Base-by-base conservation (phyloP, 208 protist species). In the Trichomonas vaginalis region DNA sequence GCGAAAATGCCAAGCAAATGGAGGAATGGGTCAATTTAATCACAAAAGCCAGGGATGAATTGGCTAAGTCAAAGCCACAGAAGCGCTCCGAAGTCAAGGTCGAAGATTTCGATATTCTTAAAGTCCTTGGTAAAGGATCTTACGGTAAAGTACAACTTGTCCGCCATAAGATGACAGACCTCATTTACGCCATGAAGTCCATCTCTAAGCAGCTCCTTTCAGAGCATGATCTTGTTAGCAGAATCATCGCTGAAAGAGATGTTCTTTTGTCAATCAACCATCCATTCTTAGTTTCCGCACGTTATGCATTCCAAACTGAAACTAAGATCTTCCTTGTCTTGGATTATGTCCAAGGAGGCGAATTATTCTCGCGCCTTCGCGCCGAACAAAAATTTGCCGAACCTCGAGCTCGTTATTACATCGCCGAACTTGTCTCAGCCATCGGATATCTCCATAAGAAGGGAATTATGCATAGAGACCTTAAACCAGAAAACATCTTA, bases 401-500 rank as follows among this genome's bases (percentile, higher is more conserved):
- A 45, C 27, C 9, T 32, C 96, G 96, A 27, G 86, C 61, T 4
- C 3, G 80, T 23, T 97, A 96, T 49, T 97, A 97, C 70, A 95
- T 95, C 1, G 96, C 96, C 14, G 96, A 97, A 61, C 45, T 97
- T 37, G 46, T 96, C 23, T 46, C 96, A 27, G 96, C 49, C 0
- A 51, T 97, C 21, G 97, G 96, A 95, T 90, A 97, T 88, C 95
- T 98, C 21, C 97, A 98, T 95, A 61, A 49, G 27, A 51, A 95
- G 23, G 97, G 96, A 40, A 96, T 98, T 82, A 96, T 97, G 51
- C 98, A 98, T 96, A 62, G 97, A 27, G 96, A 97, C 86, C 82
- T 98, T 37, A 98, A 98, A 96, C 97, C 97, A 45, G 97, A 98
- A 96, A 98, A 98, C 90, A 97, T 98, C n/a, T 96, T 98, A 12